These are phyloP conservation scores for Ogataea angusta DNA, from an alignment of 805 yeast species.

Conservation along the genomic window DNA sequence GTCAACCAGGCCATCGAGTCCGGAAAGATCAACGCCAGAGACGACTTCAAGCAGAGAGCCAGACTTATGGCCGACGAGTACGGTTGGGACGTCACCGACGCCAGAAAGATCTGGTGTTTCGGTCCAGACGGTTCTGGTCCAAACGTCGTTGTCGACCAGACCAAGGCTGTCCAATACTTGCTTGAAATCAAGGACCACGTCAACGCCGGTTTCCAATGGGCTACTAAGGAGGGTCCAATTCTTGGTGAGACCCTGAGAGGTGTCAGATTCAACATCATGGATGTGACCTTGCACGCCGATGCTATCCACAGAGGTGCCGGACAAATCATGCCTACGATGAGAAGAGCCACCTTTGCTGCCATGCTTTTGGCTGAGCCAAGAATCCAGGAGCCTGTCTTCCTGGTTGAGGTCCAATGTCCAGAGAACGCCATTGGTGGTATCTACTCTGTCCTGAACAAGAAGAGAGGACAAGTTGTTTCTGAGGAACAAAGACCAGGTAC, in stretches of 20 bases:
- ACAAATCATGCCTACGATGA: constrained; percentile 99
- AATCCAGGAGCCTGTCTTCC: constrained; percentile 98
- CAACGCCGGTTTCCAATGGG: constrained; percentile 99
- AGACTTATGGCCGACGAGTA: constrained; percentile 97
- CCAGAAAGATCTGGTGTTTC: constrained; percentile 99
- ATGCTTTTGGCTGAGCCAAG: constrained; percentile 98
- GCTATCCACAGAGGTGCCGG: constrained; percentile 99
- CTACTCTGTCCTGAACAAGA: constrained; percentile 98
- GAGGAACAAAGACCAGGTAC: constrained; percentile 99
- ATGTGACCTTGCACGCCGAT: constrained; percentile 99
- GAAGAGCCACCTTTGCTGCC: constrained; percentile 99
- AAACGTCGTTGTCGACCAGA: constrained; percentile 97
- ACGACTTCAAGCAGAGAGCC: constrained; percentile 98
- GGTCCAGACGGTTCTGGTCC: constrained; percentile 99
- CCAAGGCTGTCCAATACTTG: constrained; percentile 99
- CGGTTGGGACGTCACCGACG: constrained; percentile 99
- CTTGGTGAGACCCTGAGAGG: constrained; percentile 96
- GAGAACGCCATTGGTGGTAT: constrained; percentile 99
- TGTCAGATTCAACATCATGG: constrained; percentile 95
- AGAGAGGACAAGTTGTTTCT: constrained; percentile 99
- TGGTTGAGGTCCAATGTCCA: constrained; percentile 99
- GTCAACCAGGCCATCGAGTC: constrained; percentile 85
- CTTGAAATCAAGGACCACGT: constrained; percentile 99
- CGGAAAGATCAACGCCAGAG: constrained; percentile 91
- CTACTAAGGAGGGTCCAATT: constrained; percentile 99